Evolutionary conservation across 768 basidiomycete species (phyloP).

Genomic region (Xerocomus brunneocitrinus): DNA sequence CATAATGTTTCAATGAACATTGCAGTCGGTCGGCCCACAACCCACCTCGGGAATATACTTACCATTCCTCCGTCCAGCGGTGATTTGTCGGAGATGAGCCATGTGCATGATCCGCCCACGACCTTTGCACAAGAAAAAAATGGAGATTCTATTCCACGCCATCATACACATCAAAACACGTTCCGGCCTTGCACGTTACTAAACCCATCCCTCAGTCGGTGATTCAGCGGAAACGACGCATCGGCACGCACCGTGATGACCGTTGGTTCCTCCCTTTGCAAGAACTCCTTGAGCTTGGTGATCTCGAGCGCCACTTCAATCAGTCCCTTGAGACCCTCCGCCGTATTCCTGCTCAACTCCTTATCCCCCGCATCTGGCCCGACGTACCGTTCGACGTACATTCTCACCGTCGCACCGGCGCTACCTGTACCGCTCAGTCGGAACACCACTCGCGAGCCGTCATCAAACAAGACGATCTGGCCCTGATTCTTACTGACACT

Average conservation of each 20-base stretch:
- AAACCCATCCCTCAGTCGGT: conserved; percentile 1
- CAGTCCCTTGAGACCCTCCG: conserved; percentile 87
- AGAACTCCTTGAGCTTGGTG: conserved; percentile 79
- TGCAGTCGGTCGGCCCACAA: not conserved
- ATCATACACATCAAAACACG: conserved; percentile 16
- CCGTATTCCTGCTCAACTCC: conserved; percentile 70
- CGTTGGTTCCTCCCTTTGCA: conserved; percentile 86
- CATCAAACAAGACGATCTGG: conserved; percentile 84
- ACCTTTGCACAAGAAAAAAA: not conserved
- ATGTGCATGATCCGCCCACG: not conserved
- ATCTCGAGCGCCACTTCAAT: conserved; percentile 92
- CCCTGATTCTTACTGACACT: conserved; percentile 95
- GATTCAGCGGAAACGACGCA: not conserved
- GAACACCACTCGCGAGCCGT: conserved; percentile 94
- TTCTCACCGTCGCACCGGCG: conserved; percentile 90
- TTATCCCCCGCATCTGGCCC: conserved; percentile 61
- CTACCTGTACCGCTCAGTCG: conserved; percentile 94
- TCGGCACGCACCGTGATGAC: conserved; percentile 79
- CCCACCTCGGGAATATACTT: not conserved
- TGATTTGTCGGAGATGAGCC: conserved; percentile 9
- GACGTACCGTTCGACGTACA: conserved; percentile 95
- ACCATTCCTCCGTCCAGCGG: not conserved
- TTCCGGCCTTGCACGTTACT: conserved; percentile 13
- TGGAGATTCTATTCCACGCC: conserved; percentile 10
- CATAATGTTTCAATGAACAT: not conserved